phyloP scores from a whole-genome alignment of 2,329 filamentous ascomycete genomes.

The Zasmidium angulare region DNA sequence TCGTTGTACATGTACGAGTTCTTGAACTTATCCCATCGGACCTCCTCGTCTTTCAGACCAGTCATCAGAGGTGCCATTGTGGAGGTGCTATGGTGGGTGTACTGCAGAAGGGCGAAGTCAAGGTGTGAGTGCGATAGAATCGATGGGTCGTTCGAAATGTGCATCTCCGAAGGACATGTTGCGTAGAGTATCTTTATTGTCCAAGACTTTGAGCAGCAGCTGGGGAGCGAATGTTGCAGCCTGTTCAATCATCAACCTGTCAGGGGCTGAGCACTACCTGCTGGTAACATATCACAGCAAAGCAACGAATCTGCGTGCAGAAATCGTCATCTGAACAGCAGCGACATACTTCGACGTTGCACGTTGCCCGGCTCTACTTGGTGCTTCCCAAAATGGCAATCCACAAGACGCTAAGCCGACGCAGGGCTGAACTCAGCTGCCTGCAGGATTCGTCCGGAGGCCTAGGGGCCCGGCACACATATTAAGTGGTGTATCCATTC shows the following conservation, averaged over 20 bases:
- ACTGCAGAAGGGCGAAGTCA: not conserved
- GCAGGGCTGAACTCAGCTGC: not conserved
- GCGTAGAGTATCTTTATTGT: not conserved
- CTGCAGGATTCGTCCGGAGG: not conserved
- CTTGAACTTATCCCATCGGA: constrained; percentile 59
- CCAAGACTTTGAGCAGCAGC: not conserved
- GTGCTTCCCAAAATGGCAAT: not conserved
- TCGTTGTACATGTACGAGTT: constrained; percentile 56
- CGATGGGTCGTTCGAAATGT: not conserved
- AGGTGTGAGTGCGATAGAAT: not conserved
- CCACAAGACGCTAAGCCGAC: not conserved
- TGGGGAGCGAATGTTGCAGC: not conserved
- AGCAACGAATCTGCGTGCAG: not conserved
- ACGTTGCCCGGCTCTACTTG: not conserved
- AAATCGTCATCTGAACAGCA: too few species aligned
- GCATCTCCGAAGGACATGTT: not conserved
- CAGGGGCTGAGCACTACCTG: not conserved
- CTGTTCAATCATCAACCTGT: not conserved
- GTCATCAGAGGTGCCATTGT: constrained; percentile 48
- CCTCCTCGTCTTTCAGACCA: constrained; percentile 56
- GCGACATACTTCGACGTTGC: too few species aligned
- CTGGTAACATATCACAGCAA: not conserved
- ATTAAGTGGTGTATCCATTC: not conserved
- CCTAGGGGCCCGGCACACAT: not conserved
- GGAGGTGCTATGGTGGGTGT: not conserved